Evolutionary conservation across 2,329 filamentous ascomycete genomes (phyloP).

Genomic region (Pyricularia sp.): DNA sequence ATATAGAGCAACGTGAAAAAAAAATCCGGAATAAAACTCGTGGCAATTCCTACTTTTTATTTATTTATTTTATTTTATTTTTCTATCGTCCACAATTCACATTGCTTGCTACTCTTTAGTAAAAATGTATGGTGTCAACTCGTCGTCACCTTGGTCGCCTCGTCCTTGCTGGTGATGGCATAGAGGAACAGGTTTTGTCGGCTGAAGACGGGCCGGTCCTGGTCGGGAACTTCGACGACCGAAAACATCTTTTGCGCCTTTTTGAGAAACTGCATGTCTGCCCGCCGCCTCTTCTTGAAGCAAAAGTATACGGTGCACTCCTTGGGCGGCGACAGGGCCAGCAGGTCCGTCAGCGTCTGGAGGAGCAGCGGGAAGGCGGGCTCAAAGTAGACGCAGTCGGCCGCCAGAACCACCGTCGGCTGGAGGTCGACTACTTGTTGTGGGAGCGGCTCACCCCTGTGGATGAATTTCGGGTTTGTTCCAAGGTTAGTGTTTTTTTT

Average conservation of each 20-base stretch:
- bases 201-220: slow-evolving; percentile 43
- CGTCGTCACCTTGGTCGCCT: neutral
- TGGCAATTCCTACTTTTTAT: neutral
- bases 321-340: slow-evolving; percentile 52
- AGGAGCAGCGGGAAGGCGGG: slow-evolving; percentile 83
- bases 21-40: neutral
- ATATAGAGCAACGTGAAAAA: neutral
- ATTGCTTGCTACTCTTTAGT: neutral
- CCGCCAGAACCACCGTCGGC: slow-evolving; percentile 78
- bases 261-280: slow-evolving; percentile 63
- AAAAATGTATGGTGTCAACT: neutral
- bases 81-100: neutral
- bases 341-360: slow-evolving; percentile 60
- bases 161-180: slow-evolving; percentile 32
- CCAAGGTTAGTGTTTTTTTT: neutral
- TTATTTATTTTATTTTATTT: neutral
- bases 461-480: neutral
- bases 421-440: slow-evolving; percentile 37
- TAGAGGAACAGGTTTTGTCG: slow-evolving; percentile 49
- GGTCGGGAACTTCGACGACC: slow-evolving; percentile 49
- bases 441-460: slow-evolving; percentile 48
- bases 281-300: slow-evolving; percentile 84
- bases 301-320: slow-evolving; percentile 61
- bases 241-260: slow-evolving; percentile 53
- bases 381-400: slow-evolving; percentile 95